Conservation (phyloP, 2,329 filamentous ascomycete genomes). For the Colletotrichum eremochloae region DNA sequence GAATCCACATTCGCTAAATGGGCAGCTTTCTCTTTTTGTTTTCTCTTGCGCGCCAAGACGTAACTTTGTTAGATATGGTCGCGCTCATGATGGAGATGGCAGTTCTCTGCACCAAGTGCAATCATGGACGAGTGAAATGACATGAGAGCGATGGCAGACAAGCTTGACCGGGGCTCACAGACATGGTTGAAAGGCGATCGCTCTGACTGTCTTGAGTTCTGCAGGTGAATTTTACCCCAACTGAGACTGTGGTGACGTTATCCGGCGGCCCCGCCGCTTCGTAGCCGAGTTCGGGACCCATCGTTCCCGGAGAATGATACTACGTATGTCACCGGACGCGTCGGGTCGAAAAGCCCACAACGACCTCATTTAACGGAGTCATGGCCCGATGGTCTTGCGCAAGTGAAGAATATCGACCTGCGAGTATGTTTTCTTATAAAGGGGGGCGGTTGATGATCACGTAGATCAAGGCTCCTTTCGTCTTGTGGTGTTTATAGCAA, state of each 20-base stretch:
- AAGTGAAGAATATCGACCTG: background rate
- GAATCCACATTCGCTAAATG: background rate
- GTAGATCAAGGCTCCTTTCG: background rate
- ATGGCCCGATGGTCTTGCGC: background rate
- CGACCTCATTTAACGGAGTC: conserved; percentile 15
- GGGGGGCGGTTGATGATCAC: background rate
- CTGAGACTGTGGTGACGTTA: background rate
- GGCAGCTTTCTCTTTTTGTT: background rate
- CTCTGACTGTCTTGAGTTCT: rapidly evolving
- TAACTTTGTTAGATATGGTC: background rate
- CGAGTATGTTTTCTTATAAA: background rate
- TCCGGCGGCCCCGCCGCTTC: background rate
- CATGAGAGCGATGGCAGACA: background rate
- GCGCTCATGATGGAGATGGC: background rate
- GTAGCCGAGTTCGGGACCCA: background rate
- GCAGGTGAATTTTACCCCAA: rapidly evolving
- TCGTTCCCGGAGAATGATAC: background rate
- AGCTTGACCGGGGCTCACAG: background rate
- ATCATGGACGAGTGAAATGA: background rate
- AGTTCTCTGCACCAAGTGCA: background rate
- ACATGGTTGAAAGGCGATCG: background rate
- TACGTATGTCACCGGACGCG: background rate
- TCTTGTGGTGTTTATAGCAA: background rate
- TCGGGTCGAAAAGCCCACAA: conserved; percentile 25
- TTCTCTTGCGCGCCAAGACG: too few species aligned